phyloP scores from a whole-genome alignment of 2,329 filamentous ascomycete species.

The Colletotrichum theobromicola region DNA sequence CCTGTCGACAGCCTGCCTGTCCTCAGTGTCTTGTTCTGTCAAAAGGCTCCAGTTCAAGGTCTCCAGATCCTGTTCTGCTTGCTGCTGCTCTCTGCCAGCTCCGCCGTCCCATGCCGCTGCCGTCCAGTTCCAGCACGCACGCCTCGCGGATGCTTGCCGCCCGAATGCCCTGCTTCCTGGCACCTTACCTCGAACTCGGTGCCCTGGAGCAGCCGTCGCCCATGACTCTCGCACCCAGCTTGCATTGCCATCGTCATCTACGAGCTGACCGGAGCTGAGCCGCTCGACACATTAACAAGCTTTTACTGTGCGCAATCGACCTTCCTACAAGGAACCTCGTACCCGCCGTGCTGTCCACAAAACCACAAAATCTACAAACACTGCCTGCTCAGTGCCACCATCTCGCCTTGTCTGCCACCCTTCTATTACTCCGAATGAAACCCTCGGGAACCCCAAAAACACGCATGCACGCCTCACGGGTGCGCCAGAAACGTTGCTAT shows the following conservation, averaged over 20 bases:
- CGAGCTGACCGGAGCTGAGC: neutral
- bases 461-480: neutral
- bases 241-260: slow-evolving; percentile 5
- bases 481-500: slow-evolving; percentile 3
- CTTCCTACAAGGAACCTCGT: neutral
- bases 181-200: neutral
- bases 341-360: neutral
- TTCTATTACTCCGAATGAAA: slow-evolving; percentile 11
- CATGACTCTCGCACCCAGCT: neutral
- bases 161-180: neutral
- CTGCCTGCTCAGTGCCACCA: slow-evolving; percentile 6
- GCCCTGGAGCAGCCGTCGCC: neutral
- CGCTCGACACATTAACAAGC: neutral
- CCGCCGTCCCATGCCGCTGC: neutral
- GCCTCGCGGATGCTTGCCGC: neutral
- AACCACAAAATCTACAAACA: neutral
- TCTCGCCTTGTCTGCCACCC: slow-evolving; percentile 1
- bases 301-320: neutral
- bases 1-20: neutral
- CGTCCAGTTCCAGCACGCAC: neutral
- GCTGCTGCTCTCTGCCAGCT: neutral
- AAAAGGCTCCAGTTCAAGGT: neutral
- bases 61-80: neutral
- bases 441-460: neutral
- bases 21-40: neutral